These are phyloP conservation scores for Curvularia sp. DNA, from an alignment of 2,329 filamentous ascomycete species.

Conservation along the genomic window DNA sequence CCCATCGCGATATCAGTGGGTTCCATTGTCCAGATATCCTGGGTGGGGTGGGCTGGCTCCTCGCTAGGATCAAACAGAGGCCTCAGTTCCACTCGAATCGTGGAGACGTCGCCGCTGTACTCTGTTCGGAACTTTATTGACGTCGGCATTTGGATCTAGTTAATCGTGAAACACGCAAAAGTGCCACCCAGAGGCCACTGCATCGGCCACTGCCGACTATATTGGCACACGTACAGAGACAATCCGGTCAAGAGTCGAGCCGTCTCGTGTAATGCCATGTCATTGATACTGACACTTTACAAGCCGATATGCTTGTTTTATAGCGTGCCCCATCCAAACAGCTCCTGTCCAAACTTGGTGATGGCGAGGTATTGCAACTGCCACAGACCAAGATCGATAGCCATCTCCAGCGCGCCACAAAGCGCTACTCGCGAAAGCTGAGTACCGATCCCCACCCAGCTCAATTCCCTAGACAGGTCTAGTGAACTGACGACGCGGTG, in stretches of 20 bases:
- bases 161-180: constrained; percentile 15
- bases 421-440: constrained; percentile 44
- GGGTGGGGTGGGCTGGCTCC: neutral
- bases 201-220: constrained; percentile 15
- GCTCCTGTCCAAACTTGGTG: constrained; percentile 36
- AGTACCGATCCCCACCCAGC: constrained; percentile 29
- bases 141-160: constrained; percentile 15
- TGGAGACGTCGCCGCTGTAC: constrained; percentile 10
- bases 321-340: constrained; percentile 48
- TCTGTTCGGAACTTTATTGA: constrained; percentile 14
- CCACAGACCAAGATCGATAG: constrained; percentile 47
- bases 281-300: constrained; percentile 8
- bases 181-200: constrained; percentile 20
- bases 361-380: constrained; percentile 43
- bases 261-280: constrained; percentile 8
- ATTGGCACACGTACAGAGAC: neutral
- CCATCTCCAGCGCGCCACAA: constrained; percentile 42
- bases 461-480: constrained; percentile 18
- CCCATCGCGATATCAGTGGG: neutral
- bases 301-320: constrained; percentile 22
- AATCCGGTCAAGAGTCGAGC: neutral
- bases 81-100: constrained; percentile 6
- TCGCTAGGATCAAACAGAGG: constrained; percentile 5
- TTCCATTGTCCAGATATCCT: neutral
- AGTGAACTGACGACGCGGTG: constrained; percentile 21